These are phyloP conservation scores for Thielaviopsis punctulata DNA, from an alignment of 2,329 filamentous ascomycete species.

Conservation along the genomic window DNA sequence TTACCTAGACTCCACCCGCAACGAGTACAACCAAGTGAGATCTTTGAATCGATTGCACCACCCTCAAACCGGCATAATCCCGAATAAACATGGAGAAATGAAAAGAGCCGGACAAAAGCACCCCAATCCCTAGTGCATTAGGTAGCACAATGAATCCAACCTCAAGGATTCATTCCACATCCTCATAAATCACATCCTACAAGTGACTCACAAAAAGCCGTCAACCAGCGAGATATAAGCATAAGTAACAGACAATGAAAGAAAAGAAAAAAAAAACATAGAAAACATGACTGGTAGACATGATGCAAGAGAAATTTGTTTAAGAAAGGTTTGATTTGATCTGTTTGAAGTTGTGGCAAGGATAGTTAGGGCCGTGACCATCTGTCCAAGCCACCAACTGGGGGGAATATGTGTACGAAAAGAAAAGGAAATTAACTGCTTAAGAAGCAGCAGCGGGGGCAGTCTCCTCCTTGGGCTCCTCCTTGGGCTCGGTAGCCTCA, in stretches of 20 bases:
- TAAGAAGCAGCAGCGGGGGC: conserved; percentile 21
- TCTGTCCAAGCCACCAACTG: background rate
- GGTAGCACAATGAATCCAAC: background rate
- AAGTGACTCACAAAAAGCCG: background rate
- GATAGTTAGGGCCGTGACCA: conserved; percentile 6
- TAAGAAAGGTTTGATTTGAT: conserved; percentile 6
- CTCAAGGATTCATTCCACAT: background rate
- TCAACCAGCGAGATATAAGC: background rate
- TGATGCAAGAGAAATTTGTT: background rate
- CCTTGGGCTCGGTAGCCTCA: conserved; percentile 26
- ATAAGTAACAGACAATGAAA: background rate
- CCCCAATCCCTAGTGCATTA: no score
- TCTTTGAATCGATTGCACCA: no score
- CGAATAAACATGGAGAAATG: no score
- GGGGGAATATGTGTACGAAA: conserved; percentile 5
- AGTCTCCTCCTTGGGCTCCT: conserved; percentile 30
- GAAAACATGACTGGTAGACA: background rate
- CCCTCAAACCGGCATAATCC: no score
- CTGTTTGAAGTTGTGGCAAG: conserved; percentile 7
- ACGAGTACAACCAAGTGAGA: no score
- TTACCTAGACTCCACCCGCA: no score
- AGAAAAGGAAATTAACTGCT: conserved; percentile 8
- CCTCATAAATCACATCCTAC: background rate
- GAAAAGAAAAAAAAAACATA: background rate
- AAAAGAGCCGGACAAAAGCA: no score